Conservation (phyloP, 2,329 filamentous ascomycete species). For the Geosmithia morbida region DNA sequence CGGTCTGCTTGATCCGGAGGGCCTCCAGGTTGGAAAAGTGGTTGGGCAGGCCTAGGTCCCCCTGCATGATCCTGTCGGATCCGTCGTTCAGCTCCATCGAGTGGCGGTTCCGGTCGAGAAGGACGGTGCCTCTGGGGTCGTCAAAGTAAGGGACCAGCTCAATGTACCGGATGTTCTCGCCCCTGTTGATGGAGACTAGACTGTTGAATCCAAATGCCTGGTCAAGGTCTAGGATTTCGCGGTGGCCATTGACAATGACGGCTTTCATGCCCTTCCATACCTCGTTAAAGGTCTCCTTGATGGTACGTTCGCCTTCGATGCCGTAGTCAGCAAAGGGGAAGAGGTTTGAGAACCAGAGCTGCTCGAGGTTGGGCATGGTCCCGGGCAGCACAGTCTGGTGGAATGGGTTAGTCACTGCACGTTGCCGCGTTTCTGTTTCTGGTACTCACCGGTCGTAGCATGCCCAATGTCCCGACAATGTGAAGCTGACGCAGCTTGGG, state of each 20-base stretch:
- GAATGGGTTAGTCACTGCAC: not conserved
- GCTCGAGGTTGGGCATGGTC: conserved; percentile 14
- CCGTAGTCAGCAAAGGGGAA: not conserved
- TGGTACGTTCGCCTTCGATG: not conserved
- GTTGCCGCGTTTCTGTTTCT: not conserved
- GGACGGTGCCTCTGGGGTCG: not conserved
- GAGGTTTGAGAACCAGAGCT: conserved; percentile 14
- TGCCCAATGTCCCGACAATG: not conserved
- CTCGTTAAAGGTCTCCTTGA: not conserved
- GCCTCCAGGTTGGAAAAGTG: not conserved
- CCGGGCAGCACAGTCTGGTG: conserved; percentile 8
- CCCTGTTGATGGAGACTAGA: conserved; percentile 7
- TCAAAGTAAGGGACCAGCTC: conserved; percentile 8
- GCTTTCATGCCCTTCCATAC: conserved; percentile 16
- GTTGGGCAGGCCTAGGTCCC: not conserved
- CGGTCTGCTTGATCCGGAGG: conserved; percentile 10
- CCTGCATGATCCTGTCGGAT: not conserved
- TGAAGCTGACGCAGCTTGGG: not conserved
- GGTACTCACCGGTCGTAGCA: not conserved
- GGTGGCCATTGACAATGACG: conserved; percentile 10
- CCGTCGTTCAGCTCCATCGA: not conserved
- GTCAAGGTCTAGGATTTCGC: conserved; percentile 6
- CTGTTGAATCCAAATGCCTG: conserved; percentile 9
- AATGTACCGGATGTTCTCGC: conserved; percentile 12
- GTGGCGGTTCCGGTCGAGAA: not conserved